Evolutionary conservation across 345 rosid species (phyloP), one percentile per base, ranked within the genome.

Genomic region (Acer saccharum): DNA sequence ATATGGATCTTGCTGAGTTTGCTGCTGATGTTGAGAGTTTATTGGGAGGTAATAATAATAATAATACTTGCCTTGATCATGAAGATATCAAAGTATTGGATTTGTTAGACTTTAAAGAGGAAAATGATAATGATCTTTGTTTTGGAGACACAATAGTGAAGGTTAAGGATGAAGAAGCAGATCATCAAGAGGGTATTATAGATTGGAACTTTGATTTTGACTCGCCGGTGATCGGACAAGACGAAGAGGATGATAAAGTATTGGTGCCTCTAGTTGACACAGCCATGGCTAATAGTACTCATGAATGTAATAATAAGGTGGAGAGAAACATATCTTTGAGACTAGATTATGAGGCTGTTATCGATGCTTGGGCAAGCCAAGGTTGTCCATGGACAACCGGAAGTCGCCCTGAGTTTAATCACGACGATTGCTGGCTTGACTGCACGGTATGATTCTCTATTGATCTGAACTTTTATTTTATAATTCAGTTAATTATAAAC

Each of bases 361-460:
- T 87, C 46, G 76, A 25, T 61, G 85, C 90, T 60, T 89, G 92
- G 92, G 85, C 76, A 16, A 86, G 72, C 80, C 84, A 79, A 27
- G 87, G 88, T 52, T 81, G 84, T 21, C 92, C 90, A 1, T 89
- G 92, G 92, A 82, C 83, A 23, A 77, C 84, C 6, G 92, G 84
- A 72, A 80, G 41, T 78, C 80, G 85, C 17, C 90, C 89, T 7
- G 79, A 84, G 55, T 52, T 83, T 68, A 76, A 84, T 32, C 72
- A 72, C 39, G 66, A 64, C 21, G 78, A 82, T 14, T 76, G 83
- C 55, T 87, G 84, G 88, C 81, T 83, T 57, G 68, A 82, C 21
- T 81, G 57, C 77, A 29, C 57, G 89, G 92, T 89, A 86, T 35
- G 6, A 4, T 10, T 21, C 29, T 77, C 6, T 39, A 69, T 8